Conservation (phyloP, 2,329 filamentous ascomycete species). For the Penicillium corylophilum region DNA sequence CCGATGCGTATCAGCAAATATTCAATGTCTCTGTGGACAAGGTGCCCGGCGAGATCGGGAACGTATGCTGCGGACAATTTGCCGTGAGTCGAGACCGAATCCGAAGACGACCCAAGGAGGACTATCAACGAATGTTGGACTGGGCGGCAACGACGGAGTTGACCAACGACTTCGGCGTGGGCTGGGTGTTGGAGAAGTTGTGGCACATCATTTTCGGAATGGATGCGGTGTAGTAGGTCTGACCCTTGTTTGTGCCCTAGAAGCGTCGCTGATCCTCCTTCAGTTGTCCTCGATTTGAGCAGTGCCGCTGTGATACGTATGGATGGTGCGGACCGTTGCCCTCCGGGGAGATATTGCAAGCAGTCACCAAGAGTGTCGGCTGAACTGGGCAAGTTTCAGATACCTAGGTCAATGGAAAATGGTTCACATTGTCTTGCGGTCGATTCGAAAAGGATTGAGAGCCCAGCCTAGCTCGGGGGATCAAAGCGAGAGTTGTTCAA, state of each 20-base stretch:
- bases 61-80: constrained; percentile 38
- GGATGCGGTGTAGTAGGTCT: constrained; percentile 14
- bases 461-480: too few relatives aligned
- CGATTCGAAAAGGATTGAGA: too few relatives aligned
- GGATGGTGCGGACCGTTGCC: constrained; percentile 17
- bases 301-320: constrained; percentile 16
- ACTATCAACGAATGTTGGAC: constrained; percentile 34
- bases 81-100: constrained; percentile 34
- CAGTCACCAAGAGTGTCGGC: not conserved
- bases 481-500: too few relatives aligned
- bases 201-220: constrained; percentile 21
- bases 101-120: constrained; percentile 23
- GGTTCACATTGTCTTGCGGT: too few relatives aligned
- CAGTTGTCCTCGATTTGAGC: constrained; percentile 9
- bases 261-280: not conserved
- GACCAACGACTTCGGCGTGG: constrained; percentile 15
- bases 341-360: not conserved
- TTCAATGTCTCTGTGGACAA: constrained; percentile 4
- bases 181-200: constrained; percentile 19
- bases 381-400: not conserved
- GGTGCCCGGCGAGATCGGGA: constrained; percentile 30
- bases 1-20: constrained; percentile 8
- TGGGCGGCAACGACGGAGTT: constrained; percentile 28
- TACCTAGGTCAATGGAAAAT: too few relatives aligned
- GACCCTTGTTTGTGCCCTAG: not conserved